Evolutionary conservation across 2,329 filamentous ascomycete species (phyloP).

Genomic region (Colletotrichum ledebouriae): DNA sequence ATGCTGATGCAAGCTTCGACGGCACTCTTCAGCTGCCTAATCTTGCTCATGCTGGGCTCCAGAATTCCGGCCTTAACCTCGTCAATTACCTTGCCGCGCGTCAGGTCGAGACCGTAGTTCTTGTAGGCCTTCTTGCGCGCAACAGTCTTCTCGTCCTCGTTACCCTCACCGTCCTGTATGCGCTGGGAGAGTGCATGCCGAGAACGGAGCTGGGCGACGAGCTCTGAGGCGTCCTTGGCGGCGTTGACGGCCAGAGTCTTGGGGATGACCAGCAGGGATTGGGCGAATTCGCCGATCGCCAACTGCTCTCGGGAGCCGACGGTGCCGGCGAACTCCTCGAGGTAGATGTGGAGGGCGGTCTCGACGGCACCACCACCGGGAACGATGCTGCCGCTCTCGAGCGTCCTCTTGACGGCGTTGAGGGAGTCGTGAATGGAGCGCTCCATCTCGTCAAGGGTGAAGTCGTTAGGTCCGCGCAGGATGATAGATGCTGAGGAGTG

Average conservation of each 20-base stretch:
- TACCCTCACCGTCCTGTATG: slow-evolving; percentile 85
- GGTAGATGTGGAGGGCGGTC: slow-evolving; percentile 98
- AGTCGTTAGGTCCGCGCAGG: slow-evolving; percentile 95
- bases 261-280: slow-evolving; percentile 92
- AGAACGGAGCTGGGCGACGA: slow-evolving; percentile 94
- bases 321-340: slow-evolving; percentile 98
- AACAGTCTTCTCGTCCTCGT: slow-evolving; percentile 88
- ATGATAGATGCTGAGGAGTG: slow-evolving; percentile 97
- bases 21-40: slow-evolving; percentile 97
- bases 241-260: slow-evolving; percentile 98
- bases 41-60: slow-evolving; percentile 98
- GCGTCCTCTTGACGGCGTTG: slow-evolving; percentile 94
- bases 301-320: slow-evolving; percentile 97
- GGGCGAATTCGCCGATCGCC: slow-evolving; percentile 96
- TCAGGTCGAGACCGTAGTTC: slow-evolving; percentile 96
- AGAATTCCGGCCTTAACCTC: slow-evolving; percentile 94
- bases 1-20: slow-evolving; percentile 99
- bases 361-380: slow-evolving; percentile 97
- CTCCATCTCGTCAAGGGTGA: slow-evolving; percentile 98
- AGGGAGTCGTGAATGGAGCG: slow-evolving; percentile 97
- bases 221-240: slow-evolving; percentile 94
- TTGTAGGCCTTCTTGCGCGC: slow-evolving; percentile 97
- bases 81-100: slow-evolving; percentile 91
- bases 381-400: slow-evolving; percentile 97
- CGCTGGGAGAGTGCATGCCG: slow-evolving; percentile 95